A percentile compares a stretch with the other conserved stretches of the same genome.
These are phyloP conservation scores for Darksidea phi DNA, from an alignment of 495 filamentous ascomycete genomes.

Conservation along the genomic window DNA sequence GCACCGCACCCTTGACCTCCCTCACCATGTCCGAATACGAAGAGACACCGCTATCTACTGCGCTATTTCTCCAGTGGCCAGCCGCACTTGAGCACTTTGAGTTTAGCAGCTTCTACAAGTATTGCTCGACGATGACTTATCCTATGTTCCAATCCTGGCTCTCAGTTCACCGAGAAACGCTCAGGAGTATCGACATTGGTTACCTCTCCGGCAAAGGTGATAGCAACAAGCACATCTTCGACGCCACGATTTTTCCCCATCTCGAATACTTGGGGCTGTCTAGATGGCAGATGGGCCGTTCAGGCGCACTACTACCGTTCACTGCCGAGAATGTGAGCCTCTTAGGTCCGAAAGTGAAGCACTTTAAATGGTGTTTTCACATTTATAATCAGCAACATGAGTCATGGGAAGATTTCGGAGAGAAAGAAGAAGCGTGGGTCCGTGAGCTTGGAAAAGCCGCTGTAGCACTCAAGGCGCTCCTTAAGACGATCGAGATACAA, in stretches of 20 bases:
- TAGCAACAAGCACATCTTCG: constrained; percentile 1
- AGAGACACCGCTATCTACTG: constrained; percentile 4
- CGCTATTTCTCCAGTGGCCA: constrained; percentile 4
- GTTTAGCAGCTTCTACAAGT: constrained; percentile 9
- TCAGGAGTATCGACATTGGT: constrained; percentile 3
- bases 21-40: constrained; percentile 11
- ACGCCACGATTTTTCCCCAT: constrained; percentile 9
- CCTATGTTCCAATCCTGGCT: constrained; percentile 12
- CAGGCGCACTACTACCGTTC: background rate
- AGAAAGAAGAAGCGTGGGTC: constrained; percentile 10
- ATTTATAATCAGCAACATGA: constrained; percentile 10
- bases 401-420: constrained; percentile 5
- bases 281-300: constrained; percentile 3
- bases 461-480: background rate
- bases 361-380: constrained; percentile 3
- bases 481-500: background rate
- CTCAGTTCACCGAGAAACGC: constrained; percentile 2
- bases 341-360: constrained; percentile 9
- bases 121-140: background rate
- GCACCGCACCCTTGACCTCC: constrained; percentile 7
- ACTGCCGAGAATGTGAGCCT: constrained; percentile 6
- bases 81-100: background rate
- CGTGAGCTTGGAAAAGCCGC: background rate
- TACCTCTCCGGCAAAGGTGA: background rate
- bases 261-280: constrained; percentile 7